Percentiles rank a stretch among this genome's conserved stretches.
Conservation (phyloP, 2,329 filamentous ascomycete species). For the Ophiobolus disseminans region DNA sequence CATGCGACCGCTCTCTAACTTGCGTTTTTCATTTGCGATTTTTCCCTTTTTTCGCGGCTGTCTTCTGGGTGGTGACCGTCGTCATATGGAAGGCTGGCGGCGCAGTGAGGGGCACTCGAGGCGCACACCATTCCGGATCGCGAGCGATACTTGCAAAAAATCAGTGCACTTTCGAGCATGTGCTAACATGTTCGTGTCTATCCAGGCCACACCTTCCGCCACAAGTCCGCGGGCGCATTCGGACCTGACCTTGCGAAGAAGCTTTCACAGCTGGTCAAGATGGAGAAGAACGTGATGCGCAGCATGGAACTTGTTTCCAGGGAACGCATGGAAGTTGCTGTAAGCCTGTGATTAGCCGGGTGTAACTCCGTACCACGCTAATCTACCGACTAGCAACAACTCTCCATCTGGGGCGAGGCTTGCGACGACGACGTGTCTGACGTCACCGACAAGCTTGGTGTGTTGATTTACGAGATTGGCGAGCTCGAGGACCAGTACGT, state of each 20-base stretch:
- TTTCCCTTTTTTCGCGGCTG: neutral
- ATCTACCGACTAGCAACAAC: conserved; percentile 77
- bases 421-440: conserved; percentile 98
- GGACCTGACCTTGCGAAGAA: conserved; percentile 94
- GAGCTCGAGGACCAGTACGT: conserved; percentile 98
- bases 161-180: too few relatives aligned
- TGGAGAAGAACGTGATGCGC: conserved; percentile 99
- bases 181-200: conserved; percentile 13
- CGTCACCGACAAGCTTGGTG: conserved; percentile 97
- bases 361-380: conserved; percentile 18
- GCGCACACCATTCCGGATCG: too few relatives aligned
- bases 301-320: conserved; percentile 93
- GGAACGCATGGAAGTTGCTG: conserved; percentile 97
- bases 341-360: conserved; percentile 60
- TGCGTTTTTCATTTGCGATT: neutral
- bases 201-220: conserved; percentile 73
- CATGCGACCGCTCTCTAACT: neutral
- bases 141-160: too few relatives aligned
- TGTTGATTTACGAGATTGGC: conserved; percentile 96
- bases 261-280: conserved; percentile 96
- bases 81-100: too few relatives aligned
- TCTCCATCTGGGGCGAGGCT: conserved; percentile 94
- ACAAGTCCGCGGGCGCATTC: conserved; percentile 78
- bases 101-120: too few relatives aligned
- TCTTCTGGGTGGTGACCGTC: too few relatives aligned